Evolutionary conservation across 441 rosid genomes (phyloP).

Genomic region (Corymbia citriodora): DNA sequence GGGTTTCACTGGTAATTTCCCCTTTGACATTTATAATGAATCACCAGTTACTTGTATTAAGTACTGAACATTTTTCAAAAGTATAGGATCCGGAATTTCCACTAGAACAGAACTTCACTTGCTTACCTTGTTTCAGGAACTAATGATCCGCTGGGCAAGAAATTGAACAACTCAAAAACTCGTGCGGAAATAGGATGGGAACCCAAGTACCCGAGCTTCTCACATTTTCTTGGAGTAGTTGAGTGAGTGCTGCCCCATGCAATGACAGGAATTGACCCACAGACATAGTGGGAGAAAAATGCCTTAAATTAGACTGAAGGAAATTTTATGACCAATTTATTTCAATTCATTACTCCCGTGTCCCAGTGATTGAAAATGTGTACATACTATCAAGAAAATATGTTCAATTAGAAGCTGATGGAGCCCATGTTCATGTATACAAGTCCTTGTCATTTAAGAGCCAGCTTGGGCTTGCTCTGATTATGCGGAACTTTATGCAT

Average conservation of each 20-base stretch:
- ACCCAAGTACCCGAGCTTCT: constrained; percentile 74
- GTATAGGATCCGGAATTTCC: not conserved
- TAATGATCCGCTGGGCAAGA: constrained; percentile 74
- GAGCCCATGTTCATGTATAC: not conserved
- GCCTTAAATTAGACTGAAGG: not conserved
- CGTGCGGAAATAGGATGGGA: constrained; percentile 79
- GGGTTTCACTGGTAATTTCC: constrained; percentile 64
- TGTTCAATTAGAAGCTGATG: not conserved
- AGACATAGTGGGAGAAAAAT: not conserved
- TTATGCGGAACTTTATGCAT: not conserved
- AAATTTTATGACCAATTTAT: not conserved
- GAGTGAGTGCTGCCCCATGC: constrained; percentile 15
- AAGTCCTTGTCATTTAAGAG: not conserved
- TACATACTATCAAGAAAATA: not conserved
- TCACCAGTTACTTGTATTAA: not conserved
- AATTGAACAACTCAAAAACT: constrained; percentile 69
- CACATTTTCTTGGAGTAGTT: constrained; percentile 60
- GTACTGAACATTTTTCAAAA: not conserved
- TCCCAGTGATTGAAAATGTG: not conserved
- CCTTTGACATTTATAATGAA: not conserved
- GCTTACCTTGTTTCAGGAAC: constrained; percentile 45
- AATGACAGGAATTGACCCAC: not conserved
- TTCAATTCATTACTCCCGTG: not conserved
- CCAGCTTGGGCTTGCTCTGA: not conserved
- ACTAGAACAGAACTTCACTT: not conserved